These are phyloP conservation scores for Candida koratica DNA, from an alignment of 805 yeast species.

Conservation along the genomic window DNA sequence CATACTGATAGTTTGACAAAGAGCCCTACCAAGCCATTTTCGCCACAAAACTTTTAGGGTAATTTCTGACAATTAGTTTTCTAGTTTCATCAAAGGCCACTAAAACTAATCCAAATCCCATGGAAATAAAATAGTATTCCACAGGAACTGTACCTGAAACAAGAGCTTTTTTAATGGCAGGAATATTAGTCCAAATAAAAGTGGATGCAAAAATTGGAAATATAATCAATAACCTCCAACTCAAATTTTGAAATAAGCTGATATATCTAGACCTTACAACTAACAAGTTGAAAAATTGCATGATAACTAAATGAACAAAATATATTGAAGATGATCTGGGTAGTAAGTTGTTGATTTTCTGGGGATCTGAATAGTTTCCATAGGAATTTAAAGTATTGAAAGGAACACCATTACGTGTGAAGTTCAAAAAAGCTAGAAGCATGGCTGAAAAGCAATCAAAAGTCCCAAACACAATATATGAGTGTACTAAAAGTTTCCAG, in stretches of 20 bases:
- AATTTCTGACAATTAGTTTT: slow-evolving; percentile 31
- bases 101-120: slow-evolving; percentile 42
- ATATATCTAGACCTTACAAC: slow-evolving; percentile 41
- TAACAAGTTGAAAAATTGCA: slow-evolving; percentile 45
- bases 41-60: slow-evolving; percentile 37
- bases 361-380: slow-evolving; percentile 23
- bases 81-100: slow-evolving; percentile 41
- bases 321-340: slow-evolving; percentile 38
- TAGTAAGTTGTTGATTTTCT: slow-evolving; percentile 14
- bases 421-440: slow-evolving; percentile 37
- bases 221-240: slow-evolving; percentile 32
- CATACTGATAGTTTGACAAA: too few species aligned
- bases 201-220: slow-evolving; percentile 35
- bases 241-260: slow-evolving; percentile 40
- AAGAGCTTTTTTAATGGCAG: slow-evolving; percentile 33
- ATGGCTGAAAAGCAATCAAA: slow-evolving; percentile 39
- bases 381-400: slow-evolving; percentile 34
- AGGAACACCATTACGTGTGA: slow-evolving; percentile 31
- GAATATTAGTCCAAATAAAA: slow-evolving; percentile 41
- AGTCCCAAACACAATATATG: slow-evolving; percentile 42
- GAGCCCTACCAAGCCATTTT: slow-evolving; percentile 43
- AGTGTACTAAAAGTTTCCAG: slow-evolving; percentile 35
- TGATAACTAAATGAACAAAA: slow-evolving; percentile 43
- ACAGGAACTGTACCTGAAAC: slow-evolving; percentile 39
- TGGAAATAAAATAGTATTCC: slow-evolving; percentile 44